phyloP scores from a whole-genome alignment of 768 basidiomycete genomes.

The Kwoniella botswanensis region DNA sequence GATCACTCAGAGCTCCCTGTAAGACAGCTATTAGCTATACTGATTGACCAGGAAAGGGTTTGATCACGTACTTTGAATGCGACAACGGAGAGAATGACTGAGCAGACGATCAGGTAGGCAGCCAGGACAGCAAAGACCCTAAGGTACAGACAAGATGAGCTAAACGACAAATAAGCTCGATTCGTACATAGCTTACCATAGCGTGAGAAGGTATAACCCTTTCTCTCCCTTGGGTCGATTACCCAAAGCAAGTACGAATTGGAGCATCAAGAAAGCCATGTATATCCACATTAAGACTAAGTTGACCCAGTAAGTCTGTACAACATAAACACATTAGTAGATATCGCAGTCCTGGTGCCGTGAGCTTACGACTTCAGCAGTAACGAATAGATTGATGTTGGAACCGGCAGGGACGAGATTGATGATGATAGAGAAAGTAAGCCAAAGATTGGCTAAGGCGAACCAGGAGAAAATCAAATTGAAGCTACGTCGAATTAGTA shows the following conservation, averaged over 20 bases:
- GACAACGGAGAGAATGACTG: slow-evolving; percentile 43
- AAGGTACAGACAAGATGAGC: not conserved
- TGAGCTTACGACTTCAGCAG: slow-evolving; percentile 67
- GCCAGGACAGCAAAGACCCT: slow-evolving; percentile 85
- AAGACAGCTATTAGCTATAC: not conserved
- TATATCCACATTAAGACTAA: slow-evolving; percentile 83
- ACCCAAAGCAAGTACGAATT: slow-evolving; percentile 71
- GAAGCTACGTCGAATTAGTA: too few species aligned
- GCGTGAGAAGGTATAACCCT: slow-evolving; percentile 69
- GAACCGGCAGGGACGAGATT: slow-evolving; percentile 67
- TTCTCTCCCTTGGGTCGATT: slow-evolving; percentile 86
- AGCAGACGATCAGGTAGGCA: slow-evolving; percentile 69
- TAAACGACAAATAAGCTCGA: not conserved
- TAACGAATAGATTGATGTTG: slow-evolving; percentile 72
- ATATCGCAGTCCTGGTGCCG: slow-evolving; percentile 55
- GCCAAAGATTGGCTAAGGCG: slow-evolving; percentile 55
- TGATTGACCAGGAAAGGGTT: slow-evolving; percentile 19
- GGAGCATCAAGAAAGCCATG: slow-evolving; percentile 79
- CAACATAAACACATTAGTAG: not conserved
- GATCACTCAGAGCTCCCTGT: slow-evolving; percentile 44
- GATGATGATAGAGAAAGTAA: slow-evolving; percentile 74
- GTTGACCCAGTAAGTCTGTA: slow-evolving; percentile 88
- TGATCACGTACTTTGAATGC: slow-evolving; percentile 68
- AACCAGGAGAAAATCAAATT: slow-evolving; percentile 55
- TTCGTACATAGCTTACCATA: slow-evolving; percentile 61